phyloP scores from a whole-genome alignment of 2,329 filamentous ascomycete species.

The Epichloe coenophiala region DNA sequence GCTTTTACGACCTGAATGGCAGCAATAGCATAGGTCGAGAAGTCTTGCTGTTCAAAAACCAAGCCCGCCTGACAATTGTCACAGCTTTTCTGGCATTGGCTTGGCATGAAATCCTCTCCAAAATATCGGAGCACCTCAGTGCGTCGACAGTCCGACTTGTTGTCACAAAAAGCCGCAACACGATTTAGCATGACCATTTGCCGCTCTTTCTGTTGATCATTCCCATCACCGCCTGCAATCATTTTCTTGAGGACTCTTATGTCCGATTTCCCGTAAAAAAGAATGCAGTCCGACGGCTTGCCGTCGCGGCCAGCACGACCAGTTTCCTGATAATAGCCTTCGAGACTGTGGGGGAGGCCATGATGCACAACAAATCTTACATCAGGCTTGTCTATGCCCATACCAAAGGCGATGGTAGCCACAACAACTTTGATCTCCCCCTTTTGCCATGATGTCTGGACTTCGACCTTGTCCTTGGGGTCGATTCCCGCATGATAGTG shows the following conservation, averaged over 20 bases:
- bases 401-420: conserved; percentile 95
- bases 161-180: conserved; percentile 82
- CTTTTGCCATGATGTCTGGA: conserved; percentile 73
- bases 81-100: conserved; percentile 61
- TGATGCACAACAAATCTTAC: conserved; percentile 95
- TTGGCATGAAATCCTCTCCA: conserved; percentile 63
- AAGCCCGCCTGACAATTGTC: conserved; percentile 76
- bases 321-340: conserved; percentile 98
- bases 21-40: conserved; percentile 58
- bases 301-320: conserved; percentile 89
- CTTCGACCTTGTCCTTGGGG: conserved; percentile 48
- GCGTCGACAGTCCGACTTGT: conserved; percentile 73
- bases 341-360: conserved; percentile 80
- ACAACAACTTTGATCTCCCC: conserved; percentile 83
- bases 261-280: conserved; percentile 71
- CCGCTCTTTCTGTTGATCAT: conserved; percentile 64
- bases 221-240: conserved; percentile 72
- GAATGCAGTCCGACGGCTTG: conserved; percentile 71
- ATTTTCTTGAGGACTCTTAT: conserved; percentile 60
- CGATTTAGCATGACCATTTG: conserved; percentile 75
- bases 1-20: conserved; percentile 57
- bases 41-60: conserved; percentile 61
- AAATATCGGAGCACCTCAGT: conserved; percentile 90
- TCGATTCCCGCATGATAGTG: conserved; percentile 80
- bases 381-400: conserved; percentile 98